Conservation (phyloP, 2,329 filamentous ascomycete genomes). For the Scorias spongiosa region DNA sequence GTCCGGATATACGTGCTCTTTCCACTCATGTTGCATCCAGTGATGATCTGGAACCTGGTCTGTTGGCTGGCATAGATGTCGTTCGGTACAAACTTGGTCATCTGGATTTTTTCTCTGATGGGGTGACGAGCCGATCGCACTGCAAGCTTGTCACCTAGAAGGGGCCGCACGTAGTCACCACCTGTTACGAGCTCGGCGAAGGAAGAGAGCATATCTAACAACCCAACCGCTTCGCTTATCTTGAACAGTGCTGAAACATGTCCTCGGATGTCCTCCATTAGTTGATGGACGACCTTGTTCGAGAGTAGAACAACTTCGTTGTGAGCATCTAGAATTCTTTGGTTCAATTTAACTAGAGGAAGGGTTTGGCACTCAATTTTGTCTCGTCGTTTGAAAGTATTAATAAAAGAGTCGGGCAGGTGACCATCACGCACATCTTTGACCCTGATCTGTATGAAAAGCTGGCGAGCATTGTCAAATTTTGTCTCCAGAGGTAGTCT, state of each 20-base stretch:
- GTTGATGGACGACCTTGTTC: constrained; percentile 55
- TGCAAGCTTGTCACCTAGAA: constrained; percentile 49
- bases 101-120: constrained; percentile 58
- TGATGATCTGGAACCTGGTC: constrained; percentile 79
- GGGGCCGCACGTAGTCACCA: constrained; percentile 51
- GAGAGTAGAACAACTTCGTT: constrained; percentile 70
- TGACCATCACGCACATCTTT: constrained; percentile 45
- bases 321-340: constrained; percentile 61
- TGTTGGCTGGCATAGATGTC: constrained; percentile 75
- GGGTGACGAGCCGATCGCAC: constrained; percentile 65
- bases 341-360: constrained; percentile 62
- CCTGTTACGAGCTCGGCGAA: constrained; percentile 62
- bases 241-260: constrained; percentile 64
- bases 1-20: constrained; percentile 92
- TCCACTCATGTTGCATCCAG: constrained; percentile 95
- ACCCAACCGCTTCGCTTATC: constrained; percentile 70
- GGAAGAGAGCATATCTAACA: constrained; percentile 53
- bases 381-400: constrained; percentile 56
- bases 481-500: constrained; percentile 50
- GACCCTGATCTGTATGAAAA: constrained; percentile 55
- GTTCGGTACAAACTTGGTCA: constrained; percentile 64
- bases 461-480: constrained; percentile 64
- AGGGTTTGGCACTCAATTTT: constrained; percentile 78
- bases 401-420: constrained; percentile 61
- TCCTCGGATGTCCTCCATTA: constrained; percentile 57